Evolutionary conservation across 2,329 filamentous ascomycete species (phyloP), one percentile per base, ranked within the genome.

Genomic region (Leptosphaerulina australis): DNA sequence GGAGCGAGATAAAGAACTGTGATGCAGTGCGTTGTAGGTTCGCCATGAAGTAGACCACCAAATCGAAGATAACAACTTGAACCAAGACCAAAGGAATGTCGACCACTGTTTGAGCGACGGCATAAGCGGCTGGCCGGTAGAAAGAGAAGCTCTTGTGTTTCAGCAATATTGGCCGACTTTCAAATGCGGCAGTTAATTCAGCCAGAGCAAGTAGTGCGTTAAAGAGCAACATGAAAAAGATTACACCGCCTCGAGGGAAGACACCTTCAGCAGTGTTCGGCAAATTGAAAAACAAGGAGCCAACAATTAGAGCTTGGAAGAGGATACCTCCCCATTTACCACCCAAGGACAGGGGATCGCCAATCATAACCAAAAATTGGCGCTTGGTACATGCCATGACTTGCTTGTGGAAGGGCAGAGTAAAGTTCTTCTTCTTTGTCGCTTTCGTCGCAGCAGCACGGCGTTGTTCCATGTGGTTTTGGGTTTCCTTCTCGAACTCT

Each of bases 61-160:
- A 55, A 53, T 83, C 76, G 63, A 87, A 87, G 4, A 85, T 69
- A 6, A 79, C 59, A 2, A 85, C 81, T 58, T 86, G 82, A 8
- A 85, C 68, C 14, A 84, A 69, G 0, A 84, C 78, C 7, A 85
- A 69, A 0, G 84, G 83, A 0, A 84, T 67, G 59, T 87, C 81
- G 22, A 82, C 77, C 3, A 83, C 74, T 0, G 81, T 82, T 52
- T 84, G 81, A 0, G 82, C 81, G 11, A 84, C 71, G 6, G 82
- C 83, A 37, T 80, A 84, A 14, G 84, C 83, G 0, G 82, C 76
- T 2, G 83, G 84, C 3, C 81, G 82, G 56, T 88, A 88, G 67
- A 88, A 88, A 0, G 84, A 84, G 56, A 88, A 88, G 18, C 80
- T 83, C 63, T 88, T 88, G 69, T 89, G 86, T 67, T 88, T 88